A percentile compares a stretch with the other conserved stretches of the same genome.
Conservation (phyloP, 2,329 filamentous ascomycete genomes). For the Apiospora rasikravindrae region DNA sequence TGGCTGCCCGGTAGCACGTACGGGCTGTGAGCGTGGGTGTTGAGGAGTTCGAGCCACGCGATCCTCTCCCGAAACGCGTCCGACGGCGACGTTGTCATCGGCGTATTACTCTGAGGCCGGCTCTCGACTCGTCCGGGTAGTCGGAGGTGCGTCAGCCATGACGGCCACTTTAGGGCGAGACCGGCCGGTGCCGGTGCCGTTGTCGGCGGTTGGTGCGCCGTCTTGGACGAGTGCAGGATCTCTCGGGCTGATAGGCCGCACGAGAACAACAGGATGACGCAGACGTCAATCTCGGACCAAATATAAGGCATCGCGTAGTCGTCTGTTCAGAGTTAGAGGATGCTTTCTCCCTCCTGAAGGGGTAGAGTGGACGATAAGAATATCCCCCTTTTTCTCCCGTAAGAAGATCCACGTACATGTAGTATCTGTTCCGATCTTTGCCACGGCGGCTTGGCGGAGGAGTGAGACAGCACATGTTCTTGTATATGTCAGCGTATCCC, state of each 20-base stretch:
- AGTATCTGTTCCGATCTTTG: conserved; percentile 11
- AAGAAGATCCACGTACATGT: conserved; percentile 27
- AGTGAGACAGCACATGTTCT: neutral
- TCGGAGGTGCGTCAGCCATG: neutral
- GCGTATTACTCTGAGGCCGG: too few species aligned
- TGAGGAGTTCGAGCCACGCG: conserved; percentile 3
- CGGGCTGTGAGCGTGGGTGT: neutral
- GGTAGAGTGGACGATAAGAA: neutral
- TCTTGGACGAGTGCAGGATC: neutral
- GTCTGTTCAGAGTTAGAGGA: conserved; percentile 28
- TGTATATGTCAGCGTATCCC: neutral
- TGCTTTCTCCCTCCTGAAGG: too few species aligned
- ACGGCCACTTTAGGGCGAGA: neutral
- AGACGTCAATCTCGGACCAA: conserved; percentile 40
- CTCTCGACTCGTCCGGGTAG: neutral
- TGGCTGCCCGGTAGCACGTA: neutral
- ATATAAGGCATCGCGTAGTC: conserved; percentile 35
- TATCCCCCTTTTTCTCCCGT: neutral
- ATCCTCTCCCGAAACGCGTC: neutral
- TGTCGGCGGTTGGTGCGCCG: neutral
- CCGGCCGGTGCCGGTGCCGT: neutral
- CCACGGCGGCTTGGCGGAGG: neutral
- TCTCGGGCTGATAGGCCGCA: conserved; percentile 38
- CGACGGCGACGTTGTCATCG: neutral
- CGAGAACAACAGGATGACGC: conserved; percentile 40